A percentile compares a stretch with the other conserved stretches of the same genome.
Evolutionary conservation across 1,284 basidiomycete species (phyloP).

Genomic region (Melampsora larici-populina): DNA sequence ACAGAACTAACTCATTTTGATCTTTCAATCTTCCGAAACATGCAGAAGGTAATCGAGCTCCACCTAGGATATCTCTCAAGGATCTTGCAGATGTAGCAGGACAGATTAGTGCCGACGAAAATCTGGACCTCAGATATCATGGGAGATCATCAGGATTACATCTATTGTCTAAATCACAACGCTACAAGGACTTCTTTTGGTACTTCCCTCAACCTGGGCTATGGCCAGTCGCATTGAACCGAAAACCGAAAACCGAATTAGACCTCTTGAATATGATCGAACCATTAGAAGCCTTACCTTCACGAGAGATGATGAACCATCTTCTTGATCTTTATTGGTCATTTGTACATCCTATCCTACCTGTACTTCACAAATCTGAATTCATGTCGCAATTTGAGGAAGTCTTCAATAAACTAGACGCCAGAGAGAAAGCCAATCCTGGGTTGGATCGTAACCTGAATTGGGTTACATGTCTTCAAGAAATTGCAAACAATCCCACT

Average conservation of each 20-base stretch:
- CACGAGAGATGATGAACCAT: constrained; percentile 61
- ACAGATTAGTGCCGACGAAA: constrained; percentile 77
- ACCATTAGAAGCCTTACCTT: constrained; percentile 55
- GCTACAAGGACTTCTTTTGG: constrained; percentile 77
- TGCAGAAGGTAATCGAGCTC: constrained; percentile 42
- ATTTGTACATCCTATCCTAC: constrained; percentile 70
- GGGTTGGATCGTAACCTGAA: constrained; percentile 55
- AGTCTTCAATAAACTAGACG: constrained; percentile 47
- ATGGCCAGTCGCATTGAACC: constrained; percentile 67
- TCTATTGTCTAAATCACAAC: constrained; percentile 65
- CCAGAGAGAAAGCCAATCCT: constrained; percentile 36
- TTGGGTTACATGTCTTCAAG: constrained; percentile 26
- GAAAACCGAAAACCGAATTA: constrained; percentile 51
- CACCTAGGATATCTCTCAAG: not conserved
- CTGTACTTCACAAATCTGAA: constrained; percentile 66
- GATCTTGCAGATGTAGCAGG: constrained; percentile 70
- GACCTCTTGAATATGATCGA: constrained; percentile 54
- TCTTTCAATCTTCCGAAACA: constrained; percentile 42
- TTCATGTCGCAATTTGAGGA: constrained; percentile 64
- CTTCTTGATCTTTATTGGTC: constrained; percentile 72
- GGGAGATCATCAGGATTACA: constrained; percentile 61
- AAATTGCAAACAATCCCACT: not conserved
- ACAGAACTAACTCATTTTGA: constrained; percentile 36
- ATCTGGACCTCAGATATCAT: constrained; percentile 64
- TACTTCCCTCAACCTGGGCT: constrained; percentile 74